These are phyloP conservation scores for Ceratocystiopsis minuta DNA, from an alignment of 2,329 filamentous ascomycete genomes.

Conservation along the genomic window DNA sequence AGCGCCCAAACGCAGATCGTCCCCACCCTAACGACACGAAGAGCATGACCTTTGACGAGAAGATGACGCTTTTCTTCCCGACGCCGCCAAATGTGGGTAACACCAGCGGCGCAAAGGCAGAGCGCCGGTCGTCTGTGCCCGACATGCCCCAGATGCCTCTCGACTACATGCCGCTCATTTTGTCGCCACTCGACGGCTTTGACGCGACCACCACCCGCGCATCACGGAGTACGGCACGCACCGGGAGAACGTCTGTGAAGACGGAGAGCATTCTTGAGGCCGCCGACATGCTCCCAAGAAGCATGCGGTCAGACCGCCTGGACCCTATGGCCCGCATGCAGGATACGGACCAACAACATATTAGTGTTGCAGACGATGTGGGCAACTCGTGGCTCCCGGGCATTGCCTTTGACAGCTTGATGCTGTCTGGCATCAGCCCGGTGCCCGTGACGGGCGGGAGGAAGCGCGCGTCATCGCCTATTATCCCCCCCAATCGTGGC, in stretches of 20 bases:
- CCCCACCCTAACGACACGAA: conserved; percentile 33
- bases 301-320: no score
- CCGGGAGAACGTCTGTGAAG: conserved; percentile 19
- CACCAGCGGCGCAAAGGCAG: conserved; percentile 7
- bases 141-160: conserved; percentile 22
- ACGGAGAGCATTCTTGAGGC: conserved; percentile 24
- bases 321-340: no score
- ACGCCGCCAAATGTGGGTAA: conserved; percentile 13
- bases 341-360: no score
- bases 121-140: conserved; percentile 25
- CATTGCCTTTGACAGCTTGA: conserved; percentile 11
- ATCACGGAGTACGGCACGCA: conserved; percentile 18
- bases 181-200: conserved; percentile 9
- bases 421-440: not conserved
- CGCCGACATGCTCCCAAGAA: conserved; percentile 12
- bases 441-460: conserved; percentile 9
- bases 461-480: conserved; percentile 31
- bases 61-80: conserved; percentile 33
- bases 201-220: conserved; percentile 8
- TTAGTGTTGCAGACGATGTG: conserved; percentile 15
- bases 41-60: conserved; percentile 41
- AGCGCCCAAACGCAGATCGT: conserved; percentile 12
- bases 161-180: conserved; percentile 12
- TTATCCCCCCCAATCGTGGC: conserved; percentile 23
- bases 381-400: conserved; percentile 22